Base-by-base conservation (phyloP, 1,284 basidiomycete genomes). In the Sporisorium exsertum region DNA sequence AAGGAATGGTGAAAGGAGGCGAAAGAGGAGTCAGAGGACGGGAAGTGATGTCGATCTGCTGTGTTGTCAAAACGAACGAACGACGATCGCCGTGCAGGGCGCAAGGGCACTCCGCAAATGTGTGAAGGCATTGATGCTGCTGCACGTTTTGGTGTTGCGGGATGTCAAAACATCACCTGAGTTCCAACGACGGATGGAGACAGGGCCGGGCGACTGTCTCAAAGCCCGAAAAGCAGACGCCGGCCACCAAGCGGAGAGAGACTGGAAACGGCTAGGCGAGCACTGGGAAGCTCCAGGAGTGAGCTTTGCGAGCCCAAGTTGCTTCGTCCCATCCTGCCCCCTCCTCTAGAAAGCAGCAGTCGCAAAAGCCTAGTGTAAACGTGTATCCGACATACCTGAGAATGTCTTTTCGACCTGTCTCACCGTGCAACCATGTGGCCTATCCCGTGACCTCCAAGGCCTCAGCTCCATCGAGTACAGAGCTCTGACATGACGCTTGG, bases 151-250 rank as follows among this genome's bases (percentile, higher is more conserved):
- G n/a, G 32, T 27, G 9, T 53, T 10, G 56, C 50, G 59, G 56
- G 42, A 56, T 53, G 56, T 62, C 58, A 62, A 71, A 66, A 72
- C 32, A 72, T 72, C 69, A 66, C 69, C 63, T 66, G 69, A 72
- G 69, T 66, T 72, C 49, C 18, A 64, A 55, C 51, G 64, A 63
- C 69, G 59, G 63, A 64, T 61, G 58, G 58, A 71, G 68, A 58
- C 43, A 20, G 24, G 35, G 16, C 10, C 49, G 33, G 49, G 26
- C 15, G 16, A 26, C 16, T 13, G 22, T 12, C 15, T 52, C 3
- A 12, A 27, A 16, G 52, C 33, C 29, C 26, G 24, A 20, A 58
- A 59, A 59, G 43, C 69, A 72, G 52, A 63, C 12, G 69, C 69
- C 69, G 69, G 57, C 69, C 58, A 56, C 46, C 46, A 26, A 42